Percentiles rank a stretch among this genome's conserved stretches.
Conservation (phyloP, 1,284 basidiomycete species). For the Moniliophthora roreri region DNA sequence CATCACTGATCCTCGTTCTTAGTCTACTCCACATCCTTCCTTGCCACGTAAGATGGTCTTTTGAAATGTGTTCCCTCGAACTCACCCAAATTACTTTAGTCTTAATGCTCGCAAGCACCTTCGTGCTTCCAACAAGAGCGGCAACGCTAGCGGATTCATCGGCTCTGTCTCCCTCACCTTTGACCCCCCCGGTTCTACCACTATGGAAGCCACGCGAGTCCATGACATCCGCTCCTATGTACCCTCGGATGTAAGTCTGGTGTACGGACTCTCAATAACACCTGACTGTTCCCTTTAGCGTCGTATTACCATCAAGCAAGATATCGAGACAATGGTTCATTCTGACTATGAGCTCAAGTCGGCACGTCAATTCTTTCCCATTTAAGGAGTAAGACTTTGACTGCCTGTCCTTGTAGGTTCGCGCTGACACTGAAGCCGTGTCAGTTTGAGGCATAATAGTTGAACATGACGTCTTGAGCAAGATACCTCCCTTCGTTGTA, state of each 20-base stretch:
- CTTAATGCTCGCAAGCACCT: conserved; percentile 12
- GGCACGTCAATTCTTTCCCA: no score
- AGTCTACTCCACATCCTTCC: conserved; percentile 13
- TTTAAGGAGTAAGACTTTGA: no score
- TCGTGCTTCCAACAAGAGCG: background rate
- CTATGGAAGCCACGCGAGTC: background rate
- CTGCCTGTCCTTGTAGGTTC: no score
- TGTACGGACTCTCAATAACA: background rate
- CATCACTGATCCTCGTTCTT: background rate
- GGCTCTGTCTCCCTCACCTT: background rate
- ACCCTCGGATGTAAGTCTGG: background rate
- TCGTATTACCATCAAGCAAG: conserved; percentile 4
- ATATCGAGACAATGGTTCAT: conserved; percentile 6
- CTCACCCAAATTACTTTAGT: no score
- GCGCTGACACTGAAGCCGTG: no score
- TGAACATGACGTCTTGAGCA: no score
- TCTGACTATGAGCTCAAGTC: conserved; percentile 3
- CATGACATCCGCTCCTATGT: background rate
- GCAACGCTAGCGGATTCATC: background rate
- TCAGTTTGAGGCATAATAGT: no score
- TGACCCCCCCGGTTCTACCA: background rate
- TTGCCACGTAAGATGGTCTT: conserved; percentile 7
- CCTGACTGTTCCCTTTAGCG: background rate
- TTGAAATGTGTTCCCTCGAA: background rate
- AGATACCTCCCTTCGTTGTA: no score